Percentiles rank a stretch among this genome's conserved stretches.
Conservation (phyloP, 305 asterid species). For the Striga hermonthica region DNA sequence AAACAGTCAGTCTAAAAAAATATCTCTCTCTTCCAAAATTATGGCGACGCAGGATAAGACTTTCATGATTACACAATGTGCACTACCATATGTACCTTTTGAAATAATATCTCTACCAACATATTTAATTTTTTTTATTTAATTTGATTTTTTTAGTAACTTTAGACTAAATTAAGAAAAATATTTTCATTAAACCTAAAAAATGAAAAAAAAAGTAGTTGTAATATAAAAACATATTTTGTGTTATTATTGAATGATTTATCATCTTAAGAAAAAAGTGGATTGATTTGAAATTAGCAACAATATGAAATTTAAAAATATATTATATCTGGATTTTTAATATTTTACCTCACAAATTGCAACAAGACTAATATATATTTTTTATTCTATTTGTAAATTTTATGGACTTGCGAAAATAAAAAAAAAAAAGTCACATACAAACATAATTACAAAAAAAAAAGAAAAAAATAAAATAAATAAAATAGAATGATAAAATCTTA, state of each 20-base stretch:
- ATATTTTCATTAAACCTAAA: not conserved
- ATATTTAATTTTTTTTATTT: too few species aligned
- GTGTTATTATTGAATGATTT: not conserved
- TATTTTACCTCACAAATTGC: too few species aligned
- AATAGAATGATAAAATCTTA: too few species aligned
- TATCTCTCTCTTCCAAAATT: too few species aligned
- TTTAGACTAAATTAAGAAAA: too few species aligned
- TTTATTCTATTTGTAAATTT: too few species aligned
- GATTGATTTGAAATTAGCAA: not conserved
- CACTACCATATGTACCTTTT: slow-evolving; percentile 18
- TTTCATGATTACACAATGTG: slow-evolving; percentile 30
- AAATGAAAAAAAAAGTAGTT: too few species aligned
- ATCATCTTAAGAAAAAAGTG: slow-evolving; percentile 7
- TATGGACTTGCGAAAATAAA: not conserved
- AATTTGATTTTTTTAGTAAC: too few species aligned
- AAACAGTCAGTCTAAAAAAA: too few species aligned
- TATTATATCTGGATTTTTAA: too few species aligned
- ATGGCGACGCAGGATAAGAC: slow-evolving; percentile 9
- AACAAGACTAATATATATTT: too few species aligned
- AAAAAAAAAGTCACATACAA: not conserved
- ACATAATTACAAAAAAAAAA: not conserved
- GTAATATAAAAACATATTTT: too few species aligned
- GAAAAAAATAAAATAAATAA: not conserved
- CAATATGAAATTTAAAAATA: not conserved
- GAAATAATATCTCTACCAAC: not conserved